These are phyloP conservation scores for Eutrema heterophyllum DNA, from an alignment of 345 rosid genomes.

Conservation along the genomic window DNA sequence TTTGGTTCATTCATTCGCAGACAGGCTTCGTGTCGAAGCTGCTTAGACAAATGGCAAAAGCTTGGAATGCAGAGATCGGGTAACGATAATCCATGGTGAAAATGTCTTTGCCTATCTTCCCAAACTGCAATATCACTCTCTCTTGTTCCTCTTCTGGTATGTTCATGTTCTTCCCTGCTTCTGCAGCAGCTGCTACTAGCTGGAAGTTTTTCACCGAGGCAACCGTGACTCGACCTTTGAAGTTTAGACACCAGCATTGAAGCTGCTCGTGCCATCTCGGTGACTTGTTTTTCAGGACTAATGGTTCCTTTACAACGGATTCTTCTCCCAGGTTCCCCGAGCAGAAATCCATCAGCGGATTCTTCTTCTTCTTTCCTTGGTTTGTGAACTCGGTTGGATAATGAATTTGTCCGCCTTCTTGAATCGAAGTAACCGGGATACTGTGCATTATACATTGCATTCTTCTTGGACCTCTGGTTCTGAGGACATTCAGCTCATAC, in stretches of 20 bases:
- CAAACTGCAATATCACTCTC: slow-evolving; percentile 79
- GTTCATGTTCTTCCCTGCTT: slow-evolving; percentile 37
- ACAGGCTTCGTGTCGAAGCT: slow-evolving; percentile 96
- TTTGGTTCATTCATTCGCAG: slow-evolving; percentile 50
- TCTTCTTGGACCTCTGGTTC: slow-evolving; percentile 90
- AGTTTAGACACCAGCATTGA: slow-evolving; percentile 93
- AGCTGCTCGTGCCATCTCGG: slow-evolving; percentile 98
- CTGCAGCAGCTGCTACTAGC: slow-evolving; percentile 70
- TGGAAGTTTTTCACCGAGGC: slow-evolving; percentile 96
- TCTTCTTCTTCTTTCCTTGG: slow-evolving; percentile 54
- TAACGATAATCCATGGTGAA: slow-evolving; percentile 95
- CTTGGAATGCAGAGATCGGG: slow-evolving; percentile 93
- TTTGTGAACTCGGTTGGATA: slow-evolving; percentile 44
- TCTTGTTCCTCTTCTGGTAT: slow-evolving; percentile 62
- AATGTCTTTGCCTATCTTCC: slow-evolving; percentile 90
- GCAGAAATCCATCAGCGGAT: slow-evolving; percentile 34
- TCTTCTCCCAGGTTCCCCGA: slow-evolving; percentile 35
- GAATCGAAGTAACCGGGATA: slow-evolving; percentile 57
- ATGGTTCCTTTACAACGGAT: slow-evolving; percentile 28
- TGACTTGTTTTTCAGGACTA: slow-evolving; percentile 75
- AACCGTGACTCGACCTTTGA: slow-evolving; percentile 85
- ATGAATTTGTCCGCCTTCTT: slow-evolving; percentile 60
- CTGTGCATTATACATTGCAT: slow-evolving; percentile 72
- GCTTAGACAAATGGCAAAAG: slow-evolving; percentile 93
- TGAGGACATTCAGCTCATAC: slow-evolving; percentile 78